Conservation (phyloP, 78 protist genomes). For the Monocercomonoides exilis region DNA sequence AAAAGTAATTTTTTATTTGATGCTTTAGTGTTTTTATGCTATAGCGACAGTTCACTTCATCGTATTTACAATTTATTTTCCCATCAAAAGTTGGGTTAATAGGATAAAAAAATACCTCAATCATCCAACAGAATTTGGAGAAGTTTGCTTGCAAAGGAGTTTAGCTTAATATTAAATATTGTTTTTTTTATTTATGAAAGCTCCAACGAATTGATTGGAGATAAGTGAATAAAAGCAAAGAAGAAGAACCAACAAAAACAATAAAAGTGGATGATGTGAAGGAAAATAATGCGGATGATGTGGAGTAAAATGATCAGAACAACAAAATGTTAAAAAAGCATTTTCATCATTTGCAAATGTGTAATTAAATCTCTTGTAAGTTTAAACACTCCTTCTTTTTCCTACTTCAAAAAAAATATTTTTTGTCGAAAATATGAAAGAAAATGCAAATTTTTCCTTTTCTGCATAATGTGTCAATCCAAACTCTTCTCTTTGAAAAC, state of each 20-base stretch:
- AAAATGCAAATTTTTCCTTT: constrained; percentile 14
- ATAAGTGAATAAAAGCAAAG: neutral
- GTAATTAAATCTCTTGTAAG: constrained; percentile 19
- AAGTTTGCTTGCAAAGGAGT: too few relatives aligned
- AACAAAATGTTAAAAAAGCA: constrained; percentile 4
- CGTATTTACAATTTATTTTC: too few relatives aligned
- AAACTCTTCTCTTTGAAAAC: too few relatives aligned
- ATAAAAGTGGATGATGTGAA: neutral
- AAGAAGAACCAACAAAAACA: neutral
- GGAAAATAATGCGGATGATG: neutral
- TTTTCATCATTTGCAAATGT: constrained; percentile 34
- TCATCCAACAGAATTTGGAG: too few relatives aligned
- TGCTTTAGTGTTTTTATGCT: too few relatives aligned
- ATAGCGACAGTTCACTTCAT: too few relatives aligned
- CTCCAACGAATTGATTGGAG: neutral
- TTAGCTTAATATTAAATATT: neutral
- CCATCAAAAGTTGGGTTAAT: too few relatives aligned
- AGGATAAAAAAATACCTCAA: too few relatives aligned
- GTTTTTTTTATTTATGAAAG: neutral
- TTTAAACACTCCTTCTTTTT: neutral
- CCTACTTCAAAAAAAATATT: constrained; percentile 8
- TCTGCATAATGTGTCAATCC: constrained; percentile 35
- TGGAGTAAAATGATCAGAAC: neutral
- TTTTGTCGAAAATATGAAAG: neutral
- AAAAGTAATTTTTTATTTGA: too few relatives aligned